These are phyloP conservation scores for Backusella luteola DNA, from an alignment of 192 early-diverging fungal genomes.

Conservation along the genomic window DNA sequence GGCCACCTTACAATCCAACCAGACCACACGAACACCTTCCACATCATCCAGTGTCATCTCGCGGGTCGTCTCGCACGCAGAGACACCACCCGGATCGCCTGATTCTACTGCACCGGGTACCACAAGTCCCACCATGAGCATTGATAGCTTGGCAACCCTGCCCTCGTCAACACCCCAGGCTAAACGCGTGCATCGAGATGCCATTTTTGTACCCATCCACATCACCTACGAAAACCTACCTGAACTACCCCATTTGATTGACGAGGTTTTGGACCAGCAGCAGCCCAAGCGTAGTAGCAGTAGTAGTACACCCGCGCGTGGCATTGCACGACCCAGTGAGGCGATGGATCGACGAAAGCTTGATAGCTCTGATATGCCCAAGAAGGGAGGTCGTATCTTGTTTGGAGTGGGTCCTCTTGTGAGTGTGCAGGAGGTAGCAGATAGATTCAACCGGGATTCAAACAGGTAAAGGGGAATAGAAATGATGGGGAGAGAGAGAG, in stretches of 20 bases:
- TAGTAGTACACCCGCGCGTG: not conserved
- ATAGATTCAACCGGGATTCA: not conserved
- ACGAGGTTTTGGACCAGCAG: constrained; percentile 37
- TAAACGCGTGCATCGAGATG: constrained; percentile 12
- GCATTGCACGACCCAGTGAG: constrained; percentile 24
- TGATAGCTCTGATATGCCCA: constrained; percentile 13
- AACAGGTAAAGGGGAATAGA: not conserved
- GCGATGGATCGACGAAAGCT: constrained; percentile 29
- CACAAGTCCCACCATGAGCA: constrained; percentile 21
- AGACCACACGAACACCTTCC: constrained; percentile 14
- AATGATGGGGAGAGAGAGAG: not conserved
- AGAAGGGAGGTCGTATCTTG: constrained; percentile 18
- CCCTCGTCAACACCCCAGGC: not conserved
- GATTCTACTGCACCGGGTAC: not conserved
- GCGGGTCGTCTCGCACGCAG: not conserved
- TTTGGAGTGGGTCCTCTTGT: constrained; percentile 28
- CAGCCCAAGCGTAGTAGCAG: not conserved
- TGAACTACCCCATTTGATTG: constrained; percentile 28
- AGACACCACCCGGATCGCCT: constrained; percentile 16
- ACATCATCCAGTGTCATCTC: not conserved
- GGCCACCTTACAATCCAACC: constrained; percentile 33
- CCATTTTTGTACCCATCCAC: constrained; percentile 36
- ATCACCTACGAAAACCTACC: constrained; percentile 39
- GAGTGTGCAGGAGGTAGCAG: constrained; percentile 30
- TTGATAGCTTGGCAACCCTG: constrained; percentile 6